A percentile compares a stretch with the other conserved stretches of the same genome.
Evolutionary conservation across 129 eudicot species (phyloP).

Genomic region (Gnaphalium uliginosum): DNA sequence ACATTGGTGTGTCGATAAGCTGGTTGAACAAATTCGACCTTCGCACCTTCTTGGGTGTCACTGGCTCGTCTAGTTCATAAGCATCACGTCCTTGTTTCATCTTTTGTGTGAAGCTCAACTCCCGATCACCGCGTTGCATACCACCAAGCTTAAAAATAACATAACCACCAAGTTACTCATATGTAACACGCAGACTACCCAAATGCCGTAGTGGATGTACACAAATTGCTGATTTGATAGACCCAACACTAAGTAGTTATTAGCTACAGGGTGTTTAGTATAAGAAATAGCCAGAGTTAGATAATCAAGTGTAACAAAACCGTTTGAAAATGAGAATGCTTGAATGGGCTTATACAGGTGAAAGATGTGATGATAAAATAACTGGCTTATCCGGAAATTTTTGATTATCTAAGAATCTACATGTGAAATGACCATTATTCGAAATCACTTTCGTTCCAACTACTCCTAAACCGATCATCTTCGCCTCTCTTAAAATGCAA

Average conservation of each 20-base stretch:
- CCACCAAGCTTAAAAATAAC: constrained; percentile 50
- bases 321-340: not conserved
- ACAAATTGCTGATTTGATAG: not conserved
- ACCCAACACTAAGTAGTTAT: not conserved
- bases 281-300: not conserved
- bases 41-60: constrained; percentile 60
- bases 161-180: constrained; percentile 7
- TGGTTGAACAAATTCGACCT: constrained; percentile 38
- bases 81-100: constrained; percentile 41
- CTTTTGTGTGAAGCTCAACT: constrained; percentile 56
- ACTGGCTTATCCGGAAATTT: too few relatives aligned
- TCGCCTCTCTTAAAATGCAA: not conserved
- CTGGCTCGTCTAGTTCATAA: constrained; percentile 49
- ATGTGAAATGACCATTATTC: not conserved
- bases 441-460: not conserved
- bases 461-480: not conserved
- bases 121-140: constrained; percentile 62
- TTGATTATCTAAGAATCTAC: too few relatives aligned
- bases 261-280: not conserved
- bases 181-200: not conserved
- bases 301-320: not conserved
- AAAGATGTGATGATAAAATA: not conserved
- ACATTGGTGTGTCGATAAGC: constrained; percentile 30
- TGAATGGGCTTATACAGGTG: not conserved
- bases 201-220: not conserved